A percentile compares a stretch with the other conserved stretches of the same genome.
Evolutionary conservation across 2,329 filamentous ascomycete species (phyloP).

Genomic region (Leptographium lundbergii): DNA sequence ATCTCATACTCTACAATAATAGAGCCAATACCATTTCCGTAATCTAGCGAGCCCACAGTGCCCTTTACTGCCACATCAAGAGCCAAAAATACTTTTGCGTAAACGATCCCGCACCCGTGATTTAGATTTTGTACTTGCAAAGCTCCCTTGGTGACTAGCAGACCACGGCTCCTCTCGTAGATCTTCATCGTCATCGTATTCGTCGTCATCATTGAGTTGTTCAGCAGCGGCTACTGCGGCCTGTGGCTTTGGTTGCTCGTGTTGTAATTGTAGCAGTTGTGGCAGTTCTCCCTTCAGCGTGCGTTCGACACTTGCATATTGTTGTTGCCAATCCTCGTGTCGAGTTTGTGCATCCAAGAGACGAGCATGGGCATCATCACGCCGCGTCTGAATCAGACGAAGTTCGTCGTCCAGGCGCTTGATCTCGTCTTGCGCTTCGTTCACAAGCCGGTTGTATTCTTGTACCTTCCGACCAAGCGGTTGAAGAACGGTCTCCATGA

Average conservation of each 20-base stretch:
- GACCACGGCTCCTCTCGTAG: not conserved
- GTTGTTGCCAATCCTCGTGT: conserved; percentile 1
- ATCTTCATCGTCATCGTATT: not conserved
- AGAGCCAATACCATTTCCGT: not conserved
- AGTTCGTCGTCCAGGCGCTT: not conserved
- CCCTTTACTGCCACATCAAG: not conserved
- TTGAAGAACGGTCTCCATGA: conserved; percentile 1
- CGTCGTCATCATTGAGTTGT: not conserved
- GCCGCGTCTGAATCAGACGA: not conserved
- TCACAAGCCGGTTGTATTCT: conserved; percentile 1
- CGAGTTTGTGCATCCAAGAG: not conserved
- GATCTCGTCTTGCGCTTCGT: not conserved
- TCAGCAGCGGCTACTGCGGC: too few species aligned
- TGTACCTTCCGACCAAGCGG: not conserved
- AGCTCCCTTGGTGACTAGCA: conserved; percentile 1
- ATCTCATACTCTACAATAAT: not conserved
- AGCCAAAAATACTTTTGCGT: not conserved
- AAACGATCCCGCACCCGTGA: not conserved
- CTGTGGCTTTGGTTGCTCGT: not conserved
- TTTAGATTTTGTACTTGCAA: conserved; percentile 1
- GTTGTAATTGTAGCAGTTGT: not conserved
- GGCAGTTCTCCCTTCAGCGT: not conserved
- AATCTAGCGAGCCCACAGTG: not conserved
- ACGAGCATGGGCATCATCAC: not conserved
- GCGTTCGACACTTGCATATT: not conserved